phyloP scores from a whole-genome alignment of 148 eudicot species.

The Rhododendron molle region DNA sequence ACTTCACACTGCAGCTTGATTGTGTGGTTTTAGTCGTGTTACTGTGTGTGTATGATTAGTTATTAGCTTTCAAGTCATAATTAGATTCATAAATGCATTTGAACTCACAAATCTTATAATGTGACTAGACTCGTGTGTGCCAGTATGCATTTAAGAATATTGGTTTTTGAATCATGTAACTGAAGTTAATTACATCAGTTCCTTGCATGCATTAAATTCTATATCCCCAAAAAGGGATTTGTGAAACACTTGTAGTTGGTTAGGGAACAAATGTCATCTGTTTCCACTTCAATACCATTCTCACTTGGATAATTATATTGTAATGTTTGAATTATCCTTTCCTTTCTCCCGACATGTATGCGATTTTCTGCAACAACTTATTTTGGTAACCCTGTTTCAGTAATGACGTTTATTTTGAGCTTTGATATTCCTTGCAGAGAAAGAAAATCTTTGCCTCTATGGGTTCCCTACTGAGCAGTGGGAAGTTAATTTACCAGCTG shows the following conservation, averaged over 20 bases:
- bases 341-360: not conserved
- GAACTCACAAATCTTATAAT: not conserved
- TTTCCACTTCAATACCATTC: not conserved
- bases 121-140: not conserved
- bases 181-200: not conserved
- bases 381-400: not conserved
- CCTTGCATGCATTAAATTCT: not conserved
- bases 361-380: not conserved
- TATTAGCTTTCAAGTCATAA: not conserved
- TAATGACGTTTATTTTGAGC: not conserved
- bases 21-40: not conserved
- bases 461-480: slow-evolving; percentile 70
- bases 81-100: not conserved
- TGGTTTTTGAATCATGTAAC: not conserved
- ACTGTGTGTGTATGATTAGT: not conserved
- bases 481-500: slow-evolving; percentile 78
- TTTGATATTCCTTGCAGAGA: slow-evolving; percentile 35
- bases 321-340: not conserved
- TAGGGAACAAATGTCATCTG: not conserved
- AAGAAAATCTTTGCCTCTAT: slow-evolving; percentile 70
- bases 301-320: not conserved
- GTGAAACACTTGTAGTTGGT: not conserved
- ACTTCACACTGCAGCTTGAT: not conserved
- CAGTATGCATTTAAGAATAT: not conserved
- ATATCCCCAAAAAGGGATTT: not conserved